Evolutionary conservation across 305 asterid species (phyloP).

Genomic region (Solanum hybrid): DNA sequence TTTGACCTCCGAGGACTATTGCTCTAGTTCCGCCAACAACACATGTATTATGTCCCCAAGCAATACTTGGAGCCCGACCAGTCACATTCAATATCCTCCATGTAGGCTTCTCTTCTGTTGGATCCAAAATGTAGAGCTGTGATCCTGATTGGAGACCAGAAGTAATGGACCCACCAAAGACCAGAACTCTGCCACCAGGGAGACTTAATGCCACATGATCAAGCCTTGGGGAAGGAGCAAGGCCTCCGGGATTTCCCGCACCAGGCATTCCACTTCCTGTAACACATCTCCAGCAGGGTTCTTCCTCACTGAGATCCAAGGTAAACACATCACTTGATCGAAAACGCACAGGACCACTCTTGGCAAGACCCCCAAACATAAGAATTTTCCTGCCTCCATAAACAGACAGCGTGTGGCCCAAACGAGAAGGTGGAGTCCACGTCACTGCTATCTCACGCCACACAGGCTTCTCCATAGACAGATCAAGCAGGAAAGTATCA

Average conservation of each 20-base stretch:
- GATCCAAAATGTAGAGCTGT: slow-evolving; percentile 78
- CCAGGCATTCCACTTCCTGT: slow-evolving; percentile 93
- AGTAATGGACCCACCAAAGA: slow-evolving; percentile 72
- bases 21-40: slow-evolving; percentile 89
- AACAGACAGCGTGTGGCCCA: slow-evolving; percentile 71
- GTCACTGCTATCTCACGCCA: slow-evolving; percentile 82
- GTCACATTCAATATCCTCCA: slow-evolving; percentile 88
- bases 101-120: slow-evolving; percentile 84
- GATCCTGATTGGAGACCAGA: slow-evolving; percentile 94
- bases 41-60: slow-evolving; percentile 90
- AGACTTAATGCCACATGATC: slow-evolving; percentile 90
- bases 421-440: slow-evolving; percentile 85
- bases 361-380: slow-evolving; percentile 92
- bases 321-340: slow-evolving; percentile 88
- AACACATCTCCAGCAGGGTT: slow-evolving; percentile 78
- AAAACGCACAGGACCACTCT: slow-evolving; percentile 75
- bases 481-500: slow-evolving; percentile 72
- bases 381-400: slow-evolving; percentile 74
- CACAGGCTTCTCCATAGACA: slow-evolving; percentile 61
- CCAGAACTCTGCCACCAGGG: slow-evolving; percentile 74
- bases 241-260: slow-evolving; percentile 80
- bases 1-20: slow-evolving; percentile 79
- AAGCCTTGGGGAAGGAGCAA: slow-evolving; percentile 81
- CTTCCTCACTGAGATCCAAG: slow-evolving; percentile 76
- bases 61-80: slow-evolving; percentile 79